phyloP scores from a whole-genome alignment of 345 rosid species.

The Populus euphratica region DNA sequence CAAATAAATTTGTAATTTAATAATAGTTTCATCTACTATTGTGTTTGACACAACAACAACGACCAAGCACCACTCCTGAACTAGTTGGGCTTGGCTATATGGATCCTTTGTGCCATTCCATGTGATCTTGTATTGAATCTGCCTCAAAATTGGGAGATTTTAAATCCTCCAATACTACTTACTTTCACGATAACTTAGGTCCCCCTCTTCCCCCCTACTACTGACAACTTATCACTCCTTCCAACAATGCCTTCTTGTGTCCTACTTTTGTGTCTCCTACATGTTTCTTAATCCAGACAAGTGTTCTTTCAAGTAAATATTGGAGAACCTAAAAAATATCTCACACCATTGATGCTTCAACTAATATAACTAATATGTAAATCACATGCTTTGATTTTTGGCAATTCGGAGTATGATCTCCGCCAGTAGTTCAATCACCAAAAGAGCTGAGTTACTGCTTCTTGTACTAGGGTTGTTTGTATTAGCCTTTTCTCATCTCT shows the following conservation, averaged over 20 bases:
- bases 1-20: not conserved
- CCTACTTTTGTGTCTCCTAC: no score
- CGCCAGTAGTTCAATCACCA: not conserved
- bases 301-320: not conserved
- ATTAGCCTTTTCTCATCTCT: not conserved
- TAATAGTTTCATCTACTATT: not conserved
- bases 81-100: no score
- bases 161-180: no score
- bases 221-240: no score
- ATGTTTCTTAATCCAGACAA: not conserved
- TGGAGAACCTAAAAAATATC: not conserved
- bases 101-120: no score
- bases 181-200: no score
- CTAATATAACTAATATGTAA: not conserved
- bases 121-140: no score
- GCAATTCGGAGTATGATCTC: not conserved
- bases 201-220: no score
- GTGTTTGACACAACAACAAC: no score
- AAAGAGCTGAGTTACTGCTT: not conserved
- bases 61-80: no score
- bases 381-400: not conserved
- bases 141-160: no score
- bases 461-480: not conserved
- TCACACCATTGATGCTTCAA: not conserved
- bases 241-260: no score